A percentile compares a stretch with the other conserved stretches of the same genome.
Conservation (phyloP, 306 rosid species). For the Castanea mollissima region DNA sequence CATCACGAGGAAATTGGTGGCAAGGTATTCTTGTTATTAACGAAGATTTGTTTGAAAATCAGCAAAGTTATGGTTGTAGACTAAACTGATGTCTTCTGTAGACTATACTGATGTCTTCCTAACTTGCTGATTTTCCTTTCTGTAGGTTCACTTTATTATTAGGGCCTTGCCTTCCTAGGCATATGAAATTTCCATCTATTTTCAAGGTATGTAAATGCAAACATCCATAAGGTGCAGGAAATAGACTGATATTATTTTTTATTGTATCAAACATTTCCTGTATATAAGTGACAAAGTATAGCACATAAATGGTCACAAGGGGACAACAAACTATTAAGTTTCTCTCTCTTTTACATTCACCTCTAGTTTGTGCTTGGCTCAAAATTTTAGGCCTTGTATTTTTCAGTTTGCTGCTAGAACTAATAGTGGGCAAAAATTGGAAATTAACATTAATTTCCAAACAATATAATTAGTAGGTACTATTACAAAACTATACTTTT, state of each 20-base stretch:
- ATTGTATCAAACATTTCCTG: neutral
- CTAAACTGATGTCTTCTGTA: neutral
- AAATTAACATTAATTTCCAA: too few species aligned
- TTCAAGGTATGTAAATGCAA: constrained; percentile 27
- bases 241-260: neutral
- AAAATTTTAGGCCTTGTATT: too few species aligned
- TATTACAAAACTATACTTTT: too few species aligned
- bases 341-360: too few species aligned
- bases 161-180: constrained; percentile 27
- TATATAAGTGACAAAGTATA: neutral
- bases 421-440: too few species aligned
- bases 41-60: neutral
- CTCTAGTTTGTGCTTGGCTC: too few species aligned
- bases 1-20: constrained; percentile 65
- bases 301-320: too few species aligned
- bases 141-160: constrained; percentile 62
- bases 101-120: neutral
- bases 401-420: too few species aligned
- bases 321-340: too few species aligned
- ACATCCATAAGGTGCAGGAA: neutral
- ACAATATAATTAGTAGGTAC: too few species aligned
- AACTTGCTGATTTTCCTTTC: neutral
- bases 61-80: neutral
- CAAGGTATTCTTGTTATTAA: constrained; percentile 34
- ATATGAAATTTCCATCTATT: constrained; percentile 35